Base-by-base conservation (phyloP, 2,329 filamentous ascomycete species). In the Neofusicoccum kwambonambiense region DNA sequence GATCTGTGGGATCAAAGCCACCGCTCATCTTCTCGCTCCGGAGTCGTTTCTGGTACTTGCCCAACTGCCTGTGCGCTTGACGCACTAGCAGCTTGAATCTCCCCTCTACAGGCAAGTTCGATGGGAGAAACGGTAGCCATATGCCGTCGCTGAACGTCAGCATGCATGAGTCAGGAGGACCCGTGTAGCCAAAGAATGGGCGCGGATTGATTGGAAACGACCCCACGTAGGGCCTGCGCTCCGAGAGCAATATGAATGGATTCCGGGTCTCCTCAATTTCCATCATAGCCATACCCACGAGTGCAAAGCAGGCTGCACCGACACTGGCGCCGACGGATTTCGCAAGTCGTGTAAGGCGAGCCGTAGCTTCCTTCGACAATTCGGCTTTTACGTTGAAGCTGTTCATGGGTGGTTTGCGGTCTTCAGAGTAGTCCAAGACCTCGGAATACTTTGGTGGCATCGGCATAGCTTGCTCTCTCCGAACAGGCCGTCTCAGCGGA, bases 201-300 rank as follows among this genome's bases (percentile, higher is more conserved):
- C 80, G 78, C 0, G 81, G 81, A 64, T 82, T 82, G 15, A 82
- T 72, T 0, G 81, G 80, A 61, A 82, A 83, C 12, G 78, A 79
- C 3, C 77, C 79, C 31, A 77, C 76, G 71, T 82, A 81, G 7
- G 78, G 74, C 17, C 69, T 71, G 19, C 74, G 74, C n/a, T 75
- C 52, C 9, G 67, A 19, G 22, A 71, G 35, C 1, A 70, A 69
- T 5, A 74, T 66, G 39, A 71, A 7, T 3, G 78, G 75, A 42
- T 76, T 60, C 0, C 67, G 73, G 1, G 67, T 47, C 62, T 80
- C 76, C 66, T 82, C 69, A 1, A 82, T 69, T 9, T 77, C 74
- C 79, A 82, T 82, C 80, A 82, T 82, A 1, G 74, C 69, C n/a
- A 82, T 68, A 0, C 77, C 81, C 2, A 77, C 76, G 6, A 83